Percentiles rank a stretch among this genome's conserved stretches.
Conservation (phyloP, 306 rosid species). For the Vigna unguiculata region DNA sequence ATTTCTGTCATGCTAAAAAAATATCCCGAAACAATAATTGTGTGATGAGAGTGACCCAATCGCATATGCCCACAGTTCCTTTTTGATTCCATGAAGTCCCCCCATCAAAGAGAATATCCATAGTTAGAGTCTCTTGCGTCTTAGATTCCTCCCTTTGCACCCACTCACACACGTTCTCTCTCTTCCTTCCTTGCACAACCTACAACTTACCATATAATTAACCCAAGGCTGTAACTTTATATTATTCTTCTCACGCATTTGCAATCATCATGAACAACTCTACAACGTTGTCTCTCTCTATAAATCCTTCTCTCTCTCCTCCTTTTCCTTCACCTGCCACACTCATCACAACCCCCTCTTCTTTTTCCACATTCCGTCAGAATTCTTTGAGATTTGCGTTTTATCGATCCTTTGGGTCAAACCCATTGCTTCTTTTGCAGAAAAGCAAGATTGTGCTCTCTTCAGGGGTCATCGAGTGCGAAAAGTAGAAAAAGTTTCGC, state of each 20-base stretch:
- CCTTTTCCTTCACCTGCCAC: slow-evolving; percentile 51
- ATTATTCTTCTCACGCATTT: slow-evolving; percentile 24
- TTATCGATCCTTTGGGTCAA: slow-evolving; percentile 37
- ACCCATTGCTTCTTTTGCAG: slow-evolving; percentile 53
- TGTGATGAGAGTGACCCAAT: slow-evolving; percentile 41
- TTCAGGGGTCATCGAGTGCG: slow-evolving; percentile 37
- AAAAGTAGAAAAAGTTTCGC: slow-evolving; percentile 43
- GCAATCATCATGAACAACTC: slow-evolving; percentile 54
- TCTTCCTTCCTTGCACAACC: slow-evolving; percentile 5
- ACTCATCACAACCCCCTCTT: neutral
- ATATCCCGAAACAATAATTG: neutral
- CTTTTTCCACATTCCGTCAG: slow-evolving; percentile 4
- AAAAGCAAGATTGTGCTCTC: slow-evolving; percentile 37
- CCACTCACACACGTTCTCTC: neutral
- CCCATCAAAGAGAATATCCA: slow-evolving; percentile 62
- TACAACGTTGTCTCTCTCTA: slow-evolving; percentile 58
- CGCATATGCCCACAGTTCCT: slow-evolving; percentile 57
- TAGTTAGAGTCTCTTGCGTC: slow-evolving; percentile 6
- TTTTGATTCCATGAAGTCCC: slow-evolving; percentile 50
- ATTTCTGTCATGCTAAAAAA: neutral
- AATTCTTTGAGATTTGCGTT: slow-evolving; percentile 39
- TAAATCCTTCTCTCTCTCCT: slow-evolving; percentile 75
- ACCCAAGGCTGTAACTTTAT: slow-evolving; percentile 14
- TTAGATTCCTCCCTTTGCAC: slow-evolving; percentile 42
- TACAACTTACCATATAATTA: neutral